phyloP scores from a whole-genome alignment of 257 asterid genomes.

The Solanum neorickii region DNA sequence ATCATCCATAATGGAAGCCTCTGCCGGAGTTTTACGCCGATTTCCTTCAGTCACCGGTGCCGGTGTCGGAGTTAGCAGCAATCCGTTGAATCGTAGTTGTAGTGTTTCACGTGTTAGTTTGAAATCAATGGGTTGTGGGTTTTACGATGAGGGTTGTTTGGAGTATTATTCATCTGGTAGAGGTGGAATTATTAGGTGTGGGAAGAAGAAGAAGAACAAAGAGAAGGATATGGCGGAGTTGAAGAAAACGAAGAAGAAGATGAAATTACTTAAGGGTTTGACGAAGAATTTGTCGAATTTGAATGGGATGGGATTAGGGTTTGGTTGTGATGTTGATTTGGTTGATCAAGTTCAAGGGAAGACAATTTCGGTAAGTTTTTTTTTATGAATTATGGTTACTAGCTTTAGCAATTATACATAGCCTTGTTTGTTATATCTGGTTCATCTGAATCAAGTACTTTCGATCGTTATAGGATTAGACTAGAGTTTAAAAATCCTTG shows the following conservation, averaged over 20 bases:
- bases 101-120: neutral
- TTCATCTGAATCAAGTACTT: neutral
- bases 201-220: constrained; percentile 7
- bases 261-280: constrained; percentile 55
- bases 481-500: neutral
- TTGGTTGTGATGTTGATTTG: constrained; percentile 15
- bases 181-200: constrained; percentile 7
- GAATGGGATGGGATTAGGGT: constrained; percentile 38
- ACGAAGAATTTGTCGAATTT: constrained; percentile 36
- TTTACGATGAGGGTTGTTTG: constrained; percentile 39
- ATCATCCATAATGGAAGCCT: neutral
- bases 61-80: neutral
- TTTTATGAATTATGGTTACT: neutral
- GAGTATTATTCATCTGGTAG: constrained; percentile 34
- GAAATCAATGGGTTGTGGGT: constrained; percentile 2
- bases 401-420: neutral
- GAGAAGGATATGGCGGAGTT: constrained; percentile 19
- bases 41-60: neutral
- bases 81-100: neutral
- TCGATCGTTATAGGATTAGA: neutral
- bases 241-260: constrained; percentile 41
- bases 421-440: neutral
- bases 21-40: neutral
- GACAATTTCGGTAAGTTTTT: constrained; percentile 43
- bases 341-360: constrained; percentile 36